Conservation (phyloP, 805 yeast species). For the Myxozyma kluyveri region DNA sequence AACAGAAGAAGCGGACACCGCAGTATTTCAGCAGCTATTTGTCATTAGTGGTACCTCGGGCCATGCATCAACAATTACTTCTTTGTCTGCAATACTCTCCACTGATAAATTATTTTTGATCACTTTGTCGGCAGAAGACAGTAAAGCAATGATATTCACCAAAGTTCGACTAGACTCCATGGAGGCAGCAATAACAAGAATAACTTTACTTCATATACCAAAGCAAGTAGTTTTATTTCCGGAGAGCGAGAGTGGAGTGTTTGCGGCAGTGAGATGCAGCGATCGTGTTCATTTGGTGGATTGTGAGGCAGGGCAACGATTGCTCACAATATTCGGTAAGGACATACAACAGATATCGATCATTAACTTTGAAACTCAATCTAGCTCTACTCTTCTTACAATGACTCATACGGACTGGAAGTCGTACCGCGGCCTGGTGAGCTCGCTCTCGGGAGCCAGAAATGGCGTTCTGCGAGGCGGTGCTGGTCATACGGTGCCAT, state of each 20-base stretch:
- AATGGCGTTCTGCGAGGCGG: background rate
- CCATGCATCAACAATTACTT: background rate
- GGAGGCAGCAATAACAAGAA: background rate
- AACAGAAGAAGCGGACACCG: background rate
- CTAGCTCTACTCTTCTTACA: background rate
- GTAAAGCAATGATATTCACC: background rate
- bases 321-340: background rate
- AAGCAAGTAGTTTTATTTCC: background rate
- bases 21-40: background rate
- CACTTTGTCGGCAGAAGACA: background rate
- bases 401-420: conserved; percentile 1
- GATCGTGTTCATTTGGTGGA: background rate
- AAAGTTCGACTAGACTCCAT: background rate
- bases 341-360: background rate
- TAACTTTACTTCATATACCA: background rate
- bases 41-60: conserved; percentile 1
- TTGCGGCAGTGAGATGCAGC: background rate
- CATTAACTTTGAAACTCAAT: background rate
- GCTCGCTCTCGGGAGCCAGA: background rate
- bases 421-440: background rate
- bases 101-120: background rate
- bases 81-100: background rate
- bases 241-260: background rate
- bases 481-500: background rate
- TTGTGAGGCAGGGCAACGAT: background rate